A percentile compares a stretch with the other conserved stretches of the same genome.
Evolutionary conservation across 2,329 filamentous ascomycete species (phyloP).

Genomic region (Lachnellula subtilissima): DNA sequence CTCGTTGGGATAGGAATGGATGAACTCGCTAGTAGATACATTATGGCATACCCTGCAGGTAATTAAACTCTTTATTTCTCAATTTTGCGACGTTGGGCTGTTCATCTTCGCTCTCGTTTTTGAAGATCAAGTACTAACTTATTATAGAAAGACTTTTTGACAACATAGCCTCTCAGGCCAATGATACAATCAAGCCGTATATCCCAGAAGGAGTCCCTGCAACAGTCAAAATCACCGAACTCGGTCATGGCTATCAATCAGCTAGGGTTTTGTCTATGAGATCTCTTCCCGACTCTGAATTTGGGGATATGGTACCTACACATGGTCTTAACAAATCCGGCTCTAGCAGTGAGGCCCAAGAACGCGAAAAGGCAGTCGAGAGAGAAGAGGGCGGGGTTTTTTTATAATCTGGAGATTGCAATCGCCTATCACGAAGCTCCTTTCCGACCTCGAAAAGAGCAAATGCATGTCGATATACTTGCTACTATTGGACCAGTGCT

Average conservation of each 20-base stretch:
- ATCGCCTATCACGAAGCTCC: constrained; percentile 19
- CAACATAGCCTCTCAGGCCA: constrained; percentile 13
- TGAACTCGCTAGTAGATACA: constrained; percentile 9
- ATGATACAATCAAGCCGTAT: constrained; percentile 18
- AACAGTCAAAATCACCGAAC: constrained; percentile 16
- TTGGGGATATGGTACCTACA: constrained; percentile 16
- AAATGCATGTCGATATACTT: constrained; percentile 19
- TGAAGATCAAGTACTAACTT: too few species aligned
- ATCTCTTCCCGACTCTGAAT: constrained; percentile 21
- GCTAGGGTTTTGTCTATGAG: constrained; percentile 17
- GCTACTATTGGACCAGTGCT: constrained; percentile 16
- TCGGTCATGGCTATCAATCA: constrained; percentile 15
- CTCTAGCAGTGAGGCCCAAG: constrained; percentile 5
- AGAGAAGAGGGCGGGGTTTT: constrained; percentile 18
- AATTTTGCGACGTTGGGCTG: too few species aligned
- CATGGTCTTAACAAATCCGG: constrained; percentile 14
- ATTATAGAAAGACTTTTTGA: constrained; percentile 14
- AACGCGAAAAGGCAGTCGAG: constrained; percentile 13
- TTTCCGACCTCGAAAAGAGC: constrained; percentile 15
- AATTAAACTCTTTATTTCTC: too few species aligned
- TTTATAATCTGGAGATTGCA: constrained; percentile 19
- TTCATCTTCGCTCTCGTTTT: too few species aligned
- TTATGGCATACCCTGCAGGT: constrained; percentile 14
- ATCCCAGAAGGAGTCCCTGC: constrained; percentile 15
- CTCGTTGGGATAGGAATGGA: background rate